These are phyloP conservation scores for Solanum lycopersicoides DNA, from an alignment of 257 asterid species.

Conservation along the genomic window DNA sequence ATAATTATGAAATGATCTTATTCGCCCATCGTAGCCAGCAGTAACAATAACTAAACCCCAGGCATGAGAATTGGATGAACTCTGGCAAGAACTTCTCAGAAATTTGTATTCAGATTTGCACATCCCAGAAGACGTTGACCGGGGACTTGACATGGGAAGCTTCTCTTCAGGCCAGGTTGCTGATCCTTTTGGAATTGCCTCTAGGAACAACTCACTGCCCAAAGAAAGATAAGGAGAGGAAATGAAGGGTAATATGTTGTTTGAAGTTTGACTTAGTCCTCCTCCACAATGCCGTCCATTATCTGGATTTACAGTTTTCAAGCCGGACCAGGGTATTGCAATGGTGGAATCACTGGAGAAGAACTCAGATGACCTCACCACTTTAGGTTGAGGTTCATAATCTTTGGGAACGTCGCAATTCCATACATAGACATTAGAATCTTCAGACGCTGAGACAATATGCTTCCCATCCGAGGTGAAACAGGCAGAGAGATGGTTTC, in stretches of 20 bases:
- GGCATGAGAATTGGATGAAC: constrained; percentile 48
- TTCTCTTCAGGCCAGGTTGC: constrained; percentile 99
- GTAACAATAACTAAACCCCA: constrained; percentile 89
- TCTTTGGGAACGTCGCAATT: constrained; percentile 18
- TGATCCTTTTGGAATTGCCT: constrained; percentile 51
- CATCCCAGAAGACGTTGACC: constrained; percentile 17
- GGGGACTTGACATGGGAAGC: constrained; percentile 47
- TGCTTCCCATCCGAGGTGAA: constrained; percentile 68
- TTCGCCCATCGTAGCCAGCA: constrained; percentile 87
- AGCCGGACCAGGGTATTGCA: constrained; percentile 83
- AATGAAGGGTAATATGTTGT: constrained; percentile 30
- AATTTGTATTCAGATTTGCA: constrained; percentile 66
- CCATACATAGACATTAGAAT: constrained; percentile 70
- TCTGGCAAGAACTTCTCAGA: constrained; percentile 57
- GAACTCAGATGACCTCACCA: constrained; percentile 46
- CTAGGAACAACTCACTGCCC: constrained; percentile 47
- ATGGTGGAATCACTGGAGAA: constrained; percentile 61
- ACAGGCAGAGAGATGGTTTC: constrained; percentile 52
- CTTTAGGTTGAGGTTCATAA: constrained; percentile 28
- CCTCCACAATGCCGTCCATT: constrained; percentile 11
- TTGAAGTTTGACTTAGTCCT: constrained; percentile 4
- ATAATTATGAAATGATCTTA: constrained; percentile 75
- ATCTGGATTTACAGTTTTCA: constrained; percentile 11
- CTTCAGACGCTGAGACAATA: constrained; percentile 71
- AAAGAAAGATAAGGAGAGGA: constrained; percentile 43